Conservation (phyloP, 345 rosid species). For the Acer campestre region DNA sequence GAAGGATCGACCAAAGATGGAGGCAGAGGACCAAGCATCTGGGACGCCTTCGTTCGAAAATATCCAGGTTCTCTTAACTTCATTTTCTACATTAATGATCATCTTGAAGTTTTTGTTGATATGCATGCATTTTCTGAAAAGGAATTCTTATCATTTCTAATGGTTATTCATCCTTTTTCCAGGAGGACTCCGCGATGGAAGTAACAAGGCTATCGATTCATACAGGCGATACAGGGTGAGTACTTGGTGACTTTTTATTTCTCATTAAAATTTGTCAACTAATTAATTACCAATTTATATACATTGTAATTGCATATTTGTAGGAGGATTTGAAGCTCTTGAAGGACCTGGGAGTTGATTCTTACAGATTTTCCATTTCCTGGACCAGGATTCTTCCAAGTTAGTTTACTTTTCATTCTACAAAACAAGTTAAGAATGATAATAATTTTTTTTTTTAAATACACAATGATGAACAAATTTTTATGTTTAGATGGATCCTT, state of each 20-base stretch:
- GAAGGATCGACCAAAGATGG: conserved; percentile 36
- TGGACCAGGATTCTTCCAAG: conserved; percentile 55
- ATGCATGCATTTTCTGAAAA: background rate
- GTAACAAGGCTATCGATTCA: conserved; percentile 31
- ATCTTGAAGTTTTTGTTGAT: background rate
- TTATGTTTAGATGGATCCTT: conserved; percentile 37
- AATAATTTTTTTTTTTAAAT: too few species aligned
- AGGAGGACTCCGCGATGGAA: too few species aligned
- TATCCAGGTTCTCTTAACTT: conserved; percentile 9
- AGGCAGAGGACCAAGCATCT: conserved; percentile 41
- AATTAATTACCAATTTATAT: too few species aligned
- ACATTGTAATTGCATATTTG: background rate
- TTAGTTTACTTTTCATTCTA: conserved; percentile 12
- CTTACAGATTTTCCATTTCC: conserved; percentile 48
- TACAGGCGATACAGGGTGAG: conserved; percentile 40
- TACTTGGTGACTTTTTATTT: too few species aligned
- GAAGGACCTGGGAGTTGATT: conserved; percentile 40
- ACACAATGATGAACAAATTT: background rate
- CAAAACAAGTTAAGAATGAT: background rate
- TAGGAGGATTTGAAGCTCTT: conserved; percentile 37
- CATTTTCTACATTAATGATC: conserved; percentile 6
- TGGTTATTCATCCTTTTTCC: too few species aligned
- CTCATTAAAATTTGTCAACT: too few species aligned
- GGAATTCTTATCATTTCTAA: too few species aligned
- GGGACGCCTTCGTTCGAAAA: conserved; percentile 29